A percentile compares a stretch with the other conserved stretches of the same genome.
These are phyloP conservation scores for Sergeia podlipaevii DNA, from an alignment of 208 protist genomes.

Conservation along the genomic window DNA sequence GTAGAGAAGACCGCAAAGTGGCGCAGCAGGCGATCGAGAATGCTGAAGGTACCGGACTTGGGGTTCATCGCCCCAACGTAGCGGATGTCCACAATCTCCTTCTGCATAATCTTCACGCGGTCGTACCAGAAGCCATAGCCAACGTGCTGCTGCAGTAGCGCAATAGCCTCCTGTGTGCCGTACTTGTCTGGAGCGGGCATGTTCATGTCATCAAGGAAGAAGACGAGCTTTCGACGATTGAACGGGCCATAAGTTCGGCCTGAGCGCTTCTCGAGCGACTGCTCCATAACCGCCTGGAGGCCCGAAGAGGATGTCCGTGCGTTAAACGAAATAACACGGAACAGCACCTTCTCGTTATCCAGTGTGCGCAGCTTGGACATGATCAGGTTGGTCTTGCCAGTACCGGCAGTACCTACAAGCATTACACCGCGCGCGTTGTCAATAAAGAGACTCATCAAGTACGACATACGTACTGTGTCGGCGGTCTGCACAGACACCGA, in stretches of 20 bases:
- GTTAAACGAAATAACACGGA: constrained; percentile 96
- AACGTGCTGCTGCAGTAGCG: constrained; percentile 96
- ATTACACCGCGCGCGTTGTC: constrained; percentile 94
- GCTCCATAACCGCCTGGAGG: constrained; percentile 96
- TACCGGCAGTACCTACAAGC: constrained; percentile 96
- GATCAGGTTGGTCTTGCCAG: constrained; percentile 97
- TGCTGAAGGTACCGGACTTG: constrained; percentile 97
- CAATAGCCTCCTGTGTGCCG: constrained; percentile 97
- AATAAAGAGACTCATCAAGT: constrained; percentile 93
- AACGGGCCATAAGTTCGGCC: constrained; percentile 94
- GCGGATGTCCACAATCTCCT: constrained; percentile 94
- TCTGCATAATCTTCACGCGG: constrained; percentile 92
- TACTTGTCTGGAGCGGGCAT: constrained; percentile 98
- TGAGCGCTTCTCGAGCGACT: constrained; percentile 96
- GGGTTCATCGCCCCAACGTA: constrained; percentile 98
- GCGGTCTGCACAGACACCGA: constrained; percentile 93
- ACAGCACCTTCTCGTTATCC: constrained; percentile 91
- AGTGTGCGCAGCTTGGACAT: constrained; percentile 94
- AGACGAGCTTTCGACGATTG: constrained; percentile 96
- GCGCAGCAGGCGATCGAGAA: constrained; percentile 95
- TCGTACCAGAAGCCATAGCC: constrained; percentile 99
- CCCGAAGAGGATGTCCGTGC: constrained; percentile 90
- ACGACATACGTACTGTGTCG: constrained; percentile 95
- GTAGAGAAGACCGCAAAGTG: constrained; percentile 97
- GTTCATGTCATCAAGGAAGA: constrained; percentile 99